Evolutionary conservation across 2,329 filamentous ascomycete genomes (phyloP), one percentile per base, ranked within the genome.

Genomic region (Xylariales sp.): DNA sequence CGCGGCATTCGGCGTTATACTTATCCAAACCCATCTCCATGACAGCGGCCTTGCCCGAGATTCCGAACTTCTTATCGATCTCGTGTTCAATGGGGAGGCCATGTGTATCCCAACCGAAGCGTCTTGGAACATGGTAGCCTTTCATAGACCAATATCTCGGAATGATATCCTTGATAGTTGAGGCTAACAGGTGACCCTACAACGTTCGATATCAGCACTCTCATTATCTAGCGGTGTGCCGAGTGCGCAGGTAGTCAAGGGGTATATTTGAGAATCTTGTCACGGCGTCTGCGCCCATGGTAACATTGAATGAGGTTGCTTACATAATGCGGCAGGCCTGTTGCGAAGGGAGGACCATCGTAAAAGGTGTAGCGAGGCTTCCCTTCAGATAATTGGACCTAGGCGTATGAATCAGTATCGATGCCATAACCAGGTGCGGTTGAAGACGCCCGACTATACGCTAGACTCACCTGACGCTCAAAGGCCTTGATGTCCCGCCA

Each of bases 81-180:
- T 96, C 91, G 63, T 95, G 88, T 69, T 97, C 91, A 52, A 97
- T 93, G 12, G 91, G 91, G 40, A 97, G 75, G 46, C 91, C 91
- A 60, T 96, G 91, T 2, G 90, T 88, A 46, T 96, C 91, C 91
- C 91, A 96, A 40, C 91, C 91, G 53, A 96, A 96, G 45, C 90
- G 79, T 50, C 91, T 80, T 70, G 93, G 88, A 39, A 96, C 90
- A 69, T 95, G 86, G 60, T 83, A 87, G 12, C 91, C 91, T 62
- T 94, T 94, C 90, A 95, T 95, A 38, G 89, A 89, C 88, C 90
- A 96, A 65, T 96, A 97, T 53, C 91, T 76, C 7, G 91, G 89
- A 51, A 97, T 95, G 46, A 95, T 93, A 63, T 96, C 91, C 66
- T 97, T 96, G 70, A 96, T 95, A 37, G 90, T 96, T 15, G 88